phyloP scores from a whole-genome alignment of 805 yeast species.

The Ogataea neopini region DNA sequence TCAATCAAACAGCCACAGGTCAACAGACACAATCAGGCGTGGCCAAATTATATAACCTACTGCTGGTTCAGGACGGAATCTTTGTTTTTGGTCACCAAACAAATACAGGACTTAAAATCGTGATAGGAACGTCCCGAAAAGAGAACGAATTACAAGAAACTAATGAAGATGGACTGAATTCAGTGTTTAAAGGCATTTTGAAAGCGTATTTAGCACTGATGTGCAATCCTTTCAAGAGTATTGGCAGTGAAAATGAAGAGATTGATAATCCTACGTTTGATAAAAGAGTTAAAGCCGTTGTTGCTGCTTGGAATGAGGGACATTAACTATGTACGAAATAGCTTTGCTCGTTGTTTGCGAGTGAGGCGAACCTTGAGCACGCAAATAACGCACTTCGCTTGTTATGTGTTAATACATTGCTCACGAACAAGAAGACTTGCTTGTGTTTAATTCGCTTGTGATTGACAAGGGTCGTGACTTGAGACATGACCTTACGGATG shows the following conservation, averaged over 20 bases:
- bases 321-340: too few relatives aligned
- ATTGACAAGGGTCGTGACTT: too few relatives aligned
- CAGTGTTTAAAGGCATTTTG: conserved; percentile 46
- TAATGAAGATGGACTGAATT: conserved; percentile 20
- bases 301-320: conserved; percentile 26
- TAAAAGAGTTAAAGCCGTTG: conserved; percentile 27
- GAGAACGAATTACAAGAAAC: conserved; percentile 28
- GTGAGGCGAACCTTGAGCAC: too few relatives aligned
- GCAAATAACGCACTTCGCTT: too few relatives aligned
- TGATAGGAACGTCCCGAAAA: conserved; percentile 51
- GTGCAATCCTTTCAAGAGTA: conserved; percentile 62
- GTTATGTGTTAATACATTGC: too few relatives aligned
- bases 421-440: too few relatives aligned
- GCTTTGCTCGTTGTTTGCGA: too few relatives aligned
- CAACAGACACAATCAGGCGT: conserved; percentile 22
- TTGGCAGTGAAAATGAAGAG: conserved; percentile 31
- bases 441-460: too few relatives aligned
- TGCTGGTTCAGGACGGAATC: conserved; percentile 67
- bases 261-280: conserved; percentile 36
- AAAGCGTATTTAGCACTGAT: conserved; percentile 54
- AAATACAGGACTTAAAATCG: conserved; percentile 65
- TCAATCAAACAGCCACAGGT: conserved; percentile 20
- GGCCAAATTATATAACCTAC: conserved; percentile 41
- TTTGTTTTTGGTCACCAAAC: conserved; percentile 70
- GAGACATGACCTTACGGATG: too few relatives aligned